phyloP scores from a whole-genome alignment of 2,329 filamentous ascomycete species.

The Rutstroemia sp. region DNA sequence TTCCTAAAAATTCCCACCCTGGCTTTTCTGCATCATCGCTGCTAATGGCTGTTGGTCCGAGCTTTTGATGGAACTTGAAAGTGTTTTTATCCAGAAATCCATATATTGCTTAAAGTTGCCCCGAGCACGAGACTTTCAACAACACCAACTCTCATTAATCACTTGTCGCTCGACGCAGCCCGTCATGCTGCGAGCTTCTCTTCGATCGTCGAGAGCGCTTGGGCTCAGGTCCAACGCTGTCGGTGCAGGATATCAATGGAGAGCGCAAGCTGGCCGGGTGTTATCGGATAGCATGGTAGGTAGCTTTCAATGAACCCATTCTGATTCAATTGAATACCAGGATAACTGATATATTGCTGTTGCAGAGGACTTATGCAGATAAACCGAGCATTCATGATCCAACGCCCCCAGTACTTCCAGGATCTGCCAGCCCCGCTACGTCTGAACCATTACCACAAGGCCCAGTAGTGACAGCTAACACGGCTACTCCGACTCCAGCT shows the following conservation, averaged over 20 bases:
- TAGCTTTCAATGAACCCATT: slow-evolving; percentile 12
- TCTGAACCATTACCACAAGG: slow-evolving; percentile 32
- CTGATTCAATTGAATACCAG: slow-evolving; percentile 10
- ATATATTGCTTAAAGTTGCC: slow-evolving; percentile 11
- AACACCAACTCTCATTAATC: slow-evolving; percentile 17
- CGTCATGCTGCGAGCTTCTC: slow-evolving; percentile 63
- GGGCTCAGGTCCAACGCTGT: slow-evolving; percentile 47
- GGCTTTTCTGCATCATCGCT: slow-evolving; percentile 9
- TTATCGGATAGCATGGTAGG: slow-evolving; percentile 31
- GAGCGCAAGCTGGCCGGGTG: slow-evolving; percentile 35
- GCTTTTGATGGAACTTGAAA: slow-evolving; percentile 12
- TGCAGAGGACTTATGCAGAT: slow-evolving; percentile 51
- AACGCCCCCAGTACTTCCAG: slow-evolving; percentile 45
- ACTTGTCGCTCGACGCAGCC: slow-evolving; percentile 33
- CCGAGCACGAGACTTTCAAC: slow-evolving; percentile 14
- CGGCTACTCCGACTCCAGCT: slow-evolving; percentile 22
- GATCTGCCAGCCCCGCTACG: slow-evolving; percentile 34
- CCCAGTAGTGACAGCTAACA: slow-evolving; percentile 16
- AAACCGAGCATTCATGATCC: slow-evolving; percentile 41
- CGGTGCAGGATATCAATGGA: slow-evolving; percentile 52
- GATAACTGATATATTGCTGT: slow-evolving; percentile 8
- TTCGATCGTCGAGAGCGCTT: slow-evolving; percentile 56
- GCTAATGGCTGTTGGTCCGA: slow-evolving; percentile 3
- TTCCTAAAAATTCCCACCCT: background rate
- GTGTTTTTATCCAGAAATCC: slow-evolving; percentile 9